Base-by-base conservation (phyloP, 2,329 filamentous ascomycete species). In the Bimuria novae-zelandiae region DNA sequence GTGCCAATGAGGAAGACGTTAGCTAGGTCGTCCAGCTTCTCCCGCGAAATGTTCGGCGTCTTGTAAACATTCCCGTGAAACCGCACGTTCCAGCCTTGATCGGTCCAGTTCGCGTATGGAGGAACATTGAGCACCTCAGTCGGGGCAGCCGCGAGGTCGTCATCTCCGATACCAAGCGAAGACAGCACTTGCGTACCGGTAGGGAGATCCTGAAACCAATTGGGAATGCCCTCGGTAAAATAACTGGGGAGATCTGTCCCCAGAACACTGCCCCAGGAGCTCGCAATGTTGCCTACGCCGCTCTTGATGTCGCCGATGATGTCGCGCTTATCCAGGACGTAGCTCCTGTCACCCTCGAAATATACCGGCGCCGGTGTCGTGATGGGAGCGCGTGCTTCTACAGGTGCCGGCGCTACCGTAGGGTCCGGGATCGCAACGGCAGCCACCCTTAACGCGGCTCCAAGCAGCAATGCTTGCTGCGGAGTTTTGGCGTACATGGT, bases 41-140 rank as follows among this genome's bases (percentile, higher is more conserved):
- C 76, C 60, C 84, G 78, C 1, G 81, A 82, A 29, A 89, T 86
- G 54, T 89, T 83, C 1, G 89, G 89, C 56, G 88, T 82, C 71
- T 91, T 92, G 79, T 87, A 92, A n/a, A 92, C 86, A 64, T 91
- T 91, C 61, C 89, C 89, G 60, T 89, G 89, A 57, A 92, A 84
- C 23, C 88, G 82, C 3, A 92, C 80, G 57, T 86, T 90, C 89
- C 89, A 92, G 29, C 87, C 87, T 52, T 84, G 74, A n/a, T 86
- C 79, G 1, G 89, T 92, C 85, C 87, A 92, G 59, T 92, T 92
- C n/a, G 80, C 89, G 10, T 79, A 79, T 2, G 77, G 78, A 11
- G 88, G 87, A 7, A 91, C 69, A 58, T 90, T 91, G 55, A 91
- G 73, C 4, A 89, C 87, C 56, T 89, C 81, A 0, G 88, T 90